Conservation (phyloP, 768 basidiomycete genomes). For the Tulasnella sp. region DNA sequence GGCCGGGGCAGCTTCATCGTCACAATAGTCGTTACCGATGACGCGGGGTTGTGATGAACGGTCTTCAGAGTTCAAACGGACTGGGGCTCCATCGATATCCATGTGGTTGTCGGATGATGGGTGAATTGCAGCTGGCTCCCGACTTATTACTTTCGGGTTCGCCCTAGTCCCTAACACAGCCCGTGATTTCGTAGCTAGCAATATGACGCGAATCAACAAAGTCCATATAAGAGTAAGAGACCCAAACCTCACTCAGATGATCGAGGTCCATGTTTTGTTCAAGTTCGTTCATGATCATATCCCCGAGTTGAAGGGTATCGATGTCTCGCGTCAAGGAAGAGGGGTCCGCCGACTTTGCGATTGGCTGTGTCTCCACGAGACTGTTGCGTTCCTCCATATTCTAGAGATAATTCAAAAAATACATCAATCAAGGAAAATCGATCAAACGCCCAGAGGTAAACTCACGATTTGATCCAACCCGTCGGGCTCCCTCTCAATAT, state of each 20-base stretch:
- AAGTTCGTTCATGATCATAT: not conserved
- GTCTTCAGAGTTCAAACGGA: not conserved
- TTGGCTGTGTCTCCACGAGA: constrained; percentile 4
- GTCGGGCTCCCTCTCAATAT: not conserved
- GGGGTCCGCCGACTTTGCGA: not conserved
- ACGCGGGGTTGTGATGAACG: not conserved
- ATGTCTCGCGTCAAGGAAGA: not conserved
- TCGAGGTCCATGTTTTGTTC: not conserved
- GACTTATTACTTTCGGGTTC: no score
- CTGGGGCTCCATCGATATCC: not conserved
- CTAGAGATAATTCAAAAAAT: not conserved
- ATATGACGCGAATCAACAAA: not conserved
- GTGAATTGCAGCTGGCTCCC: no score
- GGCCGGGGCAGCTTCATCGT: not conserved
- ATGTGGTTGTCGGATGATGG: not conserved
- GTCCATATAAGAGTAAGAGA: not conserved
- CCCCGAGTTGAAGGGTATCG: constrained; percentile 5
- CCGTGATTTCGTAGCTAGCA: not conserved
- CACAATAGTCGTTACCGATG: not conserved
- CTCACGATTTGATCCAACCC: not conserved
- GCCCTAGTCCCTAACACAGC: not conserved
- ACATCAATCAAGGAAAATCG: not conserved
- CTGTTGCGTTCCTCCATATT: not conserved
- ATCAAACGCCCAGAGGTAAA: not conserved
- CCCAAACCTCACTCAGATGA: not conserved